phyloP scores from a whole-genome alignment of 139 green algal species.

The Chlamydomonas incerta region DNA sequence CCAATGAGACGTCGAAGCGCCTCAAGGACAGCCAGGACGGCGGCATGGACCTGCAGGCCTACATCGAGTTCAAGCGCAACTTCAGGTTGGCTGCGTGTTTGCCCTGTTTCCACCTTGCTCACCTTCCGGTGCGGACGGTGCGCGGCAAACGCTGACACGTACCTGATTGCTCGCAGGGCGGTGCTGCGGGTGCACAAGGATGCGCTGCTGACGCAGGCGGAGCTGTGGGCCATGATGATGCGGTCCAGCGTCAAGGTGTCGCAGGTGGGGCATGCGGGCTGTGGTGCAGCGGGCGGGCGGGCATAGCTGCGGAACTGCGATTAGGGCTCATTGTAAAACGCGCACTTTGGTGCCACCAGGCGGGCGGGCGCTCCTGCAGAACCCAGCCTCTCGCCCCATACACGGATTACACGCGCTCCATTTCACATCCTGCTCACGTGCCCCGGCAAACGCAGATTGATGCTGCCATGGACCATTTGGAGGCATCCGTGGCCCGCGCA shows the following conservation, averaged over 20 bases:
- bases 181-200: slow-evolving; percentile 43
- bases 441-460: too few species aligned
- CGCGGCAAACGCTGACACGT: too few species aligned
- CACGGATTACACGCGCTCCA: too few species aligned
- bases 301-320: too few species aligned
- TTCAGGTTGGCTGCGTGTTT: neutral
- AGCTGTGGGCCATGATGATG: slow-evolving; percentile 37
- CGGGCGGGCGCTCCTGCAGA: too few species aligned
- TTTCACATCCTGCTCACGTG: too few species aligned
- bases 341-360: too few species aligned
- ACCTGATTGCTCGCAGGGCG: neutral
- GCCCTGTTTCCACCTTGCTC: neutral
- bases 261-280: neutral
- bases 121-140: too few species aligned
- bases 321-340: too few species aligned
- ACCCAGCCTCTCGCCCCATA: too few species aligned
- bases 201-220: slow-evolving; percentile 25
- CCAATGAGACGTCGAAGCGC: slow-evolving; percentile 37
- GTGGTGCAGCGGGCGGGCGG: too few species aligned
- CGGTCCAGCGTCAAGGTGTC: neutral
- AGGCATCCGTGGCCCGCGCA: neutral
- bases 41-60: slow-evolving; percentile 46
- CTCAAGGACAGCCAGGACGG: slow-evolving; percentile 44
- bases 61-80: slow-evolving; percentile 44
- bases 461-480: neutral